Evolutionary conservation across 495 filamentous ascomycete species (phyloP).

Genomic region (Aspergillus nidulans): DNA sequence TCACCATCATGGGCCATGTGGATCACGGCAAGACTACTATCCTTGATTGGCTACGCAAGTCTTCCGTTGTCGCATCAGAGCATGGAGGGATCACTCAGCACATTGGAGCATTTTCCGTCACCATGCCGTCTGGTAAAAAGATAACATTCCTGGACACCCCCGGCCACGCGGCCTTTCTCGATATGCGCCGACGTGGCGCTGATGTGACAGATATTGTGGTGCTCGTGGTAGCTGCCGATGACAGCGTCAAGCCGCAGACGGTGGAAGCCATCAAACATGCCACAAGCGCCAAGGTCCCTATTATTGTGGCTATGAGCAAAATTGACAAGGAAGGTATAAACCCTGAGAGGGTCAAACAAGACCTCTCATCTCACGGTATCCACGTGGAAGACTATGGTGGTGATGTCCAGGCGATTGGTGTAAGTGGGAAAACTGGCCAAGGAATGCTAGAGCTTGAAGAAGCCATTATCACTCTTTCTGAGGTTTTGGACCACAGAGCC

Average conservation of each 20-base stretch:
- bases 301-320: constrained; percentile 98
- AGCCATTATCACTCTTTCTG: constrained; percentile 73
- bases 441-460: constrained; percentile 94
- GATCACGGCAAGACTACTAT: constrained; percentile 99
- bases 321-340: constrained; percentile 82
- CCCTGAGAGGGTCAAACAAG: constrained; percentile 77
- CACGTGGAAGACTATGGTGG: constrained; percentile 95
- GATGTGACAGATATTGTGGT: constrained; percentile 97
- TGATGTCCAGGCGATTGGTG: constrained; percentile 84
- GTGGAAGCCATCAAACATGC: constrained; percentile 96
- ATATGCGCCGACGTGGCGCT: constrained; percentile 93
- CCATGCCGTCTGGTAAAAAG: constrained; percentile 74
- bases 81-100: constrained; percentile 98
- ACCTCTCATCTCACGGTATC: constrained; percentile 78
- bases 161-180: constrained; percentile 90
- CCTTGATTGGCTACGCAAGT: constrained; percentile 89
- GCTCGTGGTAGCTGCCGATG: constrained; percentile 93
- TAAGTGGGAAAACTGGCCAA: constrained; percentile 89
- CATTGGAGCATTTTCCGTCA: constrained; percentile 96
- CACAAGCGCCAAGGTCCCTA: constrained; percentile 81
- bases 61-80: constrained; percentile 82
- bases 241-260: constrained; percentile 96
- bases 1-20: constrained; percentile 99
- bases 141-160: constrained; percentile 98
- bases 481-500: constrained; percentile 85